Conservation (phyloP, 306 rosid genomes). For the Comarum palustre region DNA sequence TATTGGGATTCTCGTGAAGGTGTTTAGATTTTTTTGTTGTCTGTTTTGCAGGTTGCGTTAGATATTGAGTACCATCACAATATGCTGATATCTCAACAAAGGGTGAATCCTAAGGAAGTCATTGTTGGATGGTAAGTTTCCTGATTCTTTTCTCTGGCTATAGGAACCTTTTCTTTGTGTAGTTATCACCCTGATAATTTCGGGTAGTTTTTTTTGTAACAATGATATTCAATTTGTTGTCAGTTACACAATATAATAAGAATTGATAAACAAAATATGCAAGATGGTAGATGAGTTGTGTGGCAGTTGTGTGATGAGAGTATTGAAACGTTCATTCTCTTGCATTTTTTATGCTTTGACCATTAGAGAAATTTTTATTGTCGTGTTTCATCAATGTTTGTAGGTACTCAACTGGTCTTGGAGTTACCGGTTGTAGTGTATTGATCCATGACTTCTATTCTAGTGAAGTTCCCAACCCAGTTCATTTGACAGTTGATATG, state of each 20-base stretch:
- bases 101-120: constrained; percentile 92
- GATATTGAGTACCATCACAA: constrained; percentile 95
- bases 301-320: not conserved
- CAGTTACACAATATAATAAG: not conserved
- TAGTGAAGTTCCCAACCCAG: constrained; percentile 74
- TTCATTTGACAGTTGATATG: constrained; percentile 92
- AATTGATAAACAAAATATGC: not conserved
- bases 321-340: not conserved
- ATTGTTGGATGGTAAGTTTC: constrained; percentile 84
- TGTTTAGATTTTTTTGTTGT: not conserved
- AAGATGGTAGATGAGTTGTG: not conserved
- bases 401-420: constrained; percentile 94
- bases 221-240: not conserved
- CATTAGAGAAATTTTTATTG: not conserved
- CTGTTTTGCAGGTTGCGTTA: constrained; percentile 66
- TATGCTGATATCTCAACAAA: constrained; percentile 78
- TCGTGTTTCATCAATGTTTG: constrained; percentile 13
- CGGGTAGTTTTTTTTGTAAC: not conserved
- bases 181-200: not conserved
- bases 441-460: constrained; percentile 93
- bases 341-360: not conserved
- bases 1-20: not conserved
- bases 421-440: constrained; percentile 83
- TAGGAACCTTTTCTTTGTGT: not conserved
- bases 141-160: not conserved